Base-by-base conservation (phyloP, 75 land plant genomes). In the Picea sitchensis region DNA sequence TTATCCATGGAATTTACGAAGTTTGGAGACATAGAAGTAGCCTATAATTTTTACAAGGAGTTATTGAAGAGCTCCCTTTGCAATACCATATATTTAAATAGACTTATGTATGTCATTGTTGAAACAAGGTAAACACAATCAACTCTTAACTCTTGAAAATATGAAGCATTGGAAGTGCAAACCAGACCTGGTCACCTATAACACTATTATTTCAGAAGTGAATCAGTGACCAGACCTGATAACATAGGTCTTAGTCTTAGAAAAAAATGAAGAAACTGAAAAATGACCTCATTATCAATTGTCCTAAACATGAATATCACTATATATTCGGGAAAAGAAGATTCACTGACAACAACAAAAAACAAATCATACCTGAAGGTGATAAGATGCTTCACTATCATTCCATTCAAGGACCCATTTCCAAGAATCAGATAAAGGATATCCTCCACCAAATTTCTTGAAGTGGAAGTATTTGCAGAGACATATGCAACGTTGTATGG, bases 391-490 rank as follows among this genome's bases (percentile, higher is more conserved):
- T 88, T 58, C 76, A 88, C 77, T 69, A 30, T 51, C 58, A 34
- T 58, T 67, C 57, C 82, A 74, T 73, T 80, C 14, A 20, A 73
- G 56, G 57, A 38, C 26, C 23, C 67, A 78, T 80, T 78, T 74
- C 88, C 90, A 61, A 83, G 86, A 26, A 79, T 82, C 32, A 96
- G 63, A 69, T 94, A 84, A 23, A 96, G 67, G 56, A 96, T 81
- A 85, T 94, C 98, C 84, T 94, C 80, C 21, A 96, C 92, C 77
- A 96, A 85, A 76, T 61, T 17, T 34, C 96, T 94, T 74, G 87
- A 79, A 20, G 94, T 83, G 18, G 92, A 88, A 32, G 94, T 90
- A 73, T 83, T 82, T 30, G 47, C 71, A 23, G n/a, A n/a, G n/a
- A n/a, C n/a, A n/a, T n/a, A n/a, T n/a, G n/a, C n/a, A n/a, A n/a